Evolutionary conservation across 176 grass and related monocot species (phyloP).

Genomic region (Eragrostis curvula): DNA sequence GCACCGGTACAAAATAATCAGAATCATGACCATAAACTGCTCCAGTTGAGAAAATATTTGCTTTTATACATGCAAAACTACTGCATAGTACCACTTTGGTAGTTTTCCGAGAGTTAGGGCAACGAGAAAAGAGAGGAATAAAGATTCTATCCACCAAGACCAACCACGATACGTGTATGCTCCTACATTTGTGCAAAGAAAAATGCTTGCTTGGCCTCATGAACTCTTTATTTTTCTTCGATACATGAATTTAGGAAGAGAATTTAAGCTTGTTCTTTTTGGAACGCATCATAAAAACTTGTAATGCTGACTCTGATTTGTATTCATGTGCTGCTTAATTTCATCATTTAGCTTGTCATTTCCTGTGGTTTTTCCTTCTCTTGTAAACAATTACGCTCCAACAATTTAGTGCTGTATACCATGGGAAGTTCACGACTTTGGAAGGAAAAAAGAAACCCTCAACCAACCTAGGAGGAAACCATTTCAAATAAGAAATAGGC

Average conservation of each 20-base stretch:
- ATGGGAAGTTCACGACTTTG: neutral
- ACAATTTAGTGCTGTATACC: neutral
- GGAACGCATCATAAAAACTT: too few relatives aligned
- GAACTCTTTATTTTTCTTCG: too few relatives aligned
- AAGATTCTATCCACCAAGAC: constrained; percentile 17
- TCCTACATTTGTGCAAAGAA: constrained; percentile 16
- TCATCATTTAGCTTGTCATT: neutral
- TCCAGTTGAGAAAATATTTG: constrained; percentile 27
- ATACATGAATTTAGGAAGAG: too few relatives aligned
- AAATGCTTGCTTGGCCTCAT: too few relatives aligned
- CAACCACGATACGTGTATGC: neutral
- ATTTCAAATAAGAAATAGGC: neutral
- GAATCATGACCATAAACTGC: constrained; percentile 8
- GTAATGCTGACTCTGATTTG: neutral
- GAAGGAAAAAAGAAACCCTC: neutral
- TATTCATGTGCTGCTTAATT: neutral
- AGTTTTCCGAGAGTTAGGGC: neutral
- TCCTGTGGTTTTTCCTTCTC: neutral
- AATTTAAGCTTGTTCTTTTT: too few relatives aligned
- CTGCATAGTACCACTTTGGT: neutral
- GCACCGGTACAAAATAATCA: constrained; percentile 15
- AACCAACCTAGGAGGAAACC: neutral
- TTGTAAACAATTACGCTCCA: neutral
- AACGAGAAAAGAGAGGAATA: neutral
- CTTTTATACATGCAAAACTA: constrained; percentile 34